These are phyloP conservation scores for Sporothrix schenckii DNA, from an alignment of 2,329 filamentous ascomycete species.

Conservation along the genomic window DNA sequence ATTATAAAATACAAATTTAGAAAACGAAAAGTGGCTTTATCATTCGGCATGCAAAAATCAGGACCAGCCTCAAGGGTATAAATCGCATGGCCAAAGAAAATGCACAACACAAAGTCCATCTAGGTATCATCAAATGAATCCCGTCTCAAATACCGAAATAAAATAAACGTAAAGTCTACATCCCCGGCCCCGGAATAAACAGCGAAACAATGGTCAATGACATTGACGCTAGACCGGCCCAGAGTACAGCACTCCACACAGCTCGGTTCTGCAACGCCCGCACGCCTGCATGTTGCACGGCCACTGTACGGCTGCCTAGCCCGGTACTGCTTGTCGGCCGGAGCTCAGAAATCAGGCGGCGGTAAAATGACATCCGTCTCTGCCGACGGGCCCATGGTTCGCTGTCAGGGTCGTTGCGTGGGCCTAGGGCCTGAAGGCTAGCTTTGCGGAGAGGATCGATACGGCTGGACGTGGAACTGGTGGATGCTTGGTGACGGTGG, in stretches of 20 bases:
- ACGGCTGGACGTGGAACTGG: conserved; percentile 28
- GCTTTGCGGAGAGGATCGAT: conserved; percentile 40
- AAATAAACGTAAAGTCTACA: neutral
- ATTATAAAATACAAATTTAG: too few species aligned
- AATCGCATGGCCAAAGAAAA: conserved; percentile 20
- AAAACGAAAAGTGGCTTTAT: neutral
- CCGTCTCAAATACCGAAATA: neutral
- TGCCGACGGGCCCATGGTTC: conserved; percentile 43
- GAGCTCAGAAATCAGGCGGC: conserved; percentile 40
- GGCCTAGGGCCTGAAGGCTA: conserved; percentile 44
- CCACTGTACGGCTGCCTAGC: conserved; percentile 30
- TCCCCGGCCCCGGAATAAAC: conserved; percentile 39
- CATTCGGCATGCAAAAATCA: conserved; percentile 17
- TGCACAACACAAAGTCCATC: neutral
- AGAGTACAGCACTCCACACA: conserved; percentile 43
- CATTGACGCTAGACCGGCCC: conserved; percentile 42
- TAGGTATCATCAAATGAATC: neutral
- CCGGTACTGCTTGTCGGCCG: conserved; percentile 32
- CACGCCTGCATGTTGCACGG: conserved; percentile 42
- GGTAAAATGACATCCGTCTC: conserved; percentile 37
- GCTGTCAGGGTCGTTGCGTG: conserved; percentile 41
- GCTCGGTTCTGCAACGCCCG: conserved; percentile 44
- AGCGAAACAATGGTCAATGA: conserved; percentile 41
- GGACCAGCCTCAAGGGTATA: conserved; percentile 17
- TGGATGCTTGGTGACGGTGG: conserved; percentile 25